Conservation (phyloP, 352 stramenopile genomes). For the Phytophthora capsici region DNA sequence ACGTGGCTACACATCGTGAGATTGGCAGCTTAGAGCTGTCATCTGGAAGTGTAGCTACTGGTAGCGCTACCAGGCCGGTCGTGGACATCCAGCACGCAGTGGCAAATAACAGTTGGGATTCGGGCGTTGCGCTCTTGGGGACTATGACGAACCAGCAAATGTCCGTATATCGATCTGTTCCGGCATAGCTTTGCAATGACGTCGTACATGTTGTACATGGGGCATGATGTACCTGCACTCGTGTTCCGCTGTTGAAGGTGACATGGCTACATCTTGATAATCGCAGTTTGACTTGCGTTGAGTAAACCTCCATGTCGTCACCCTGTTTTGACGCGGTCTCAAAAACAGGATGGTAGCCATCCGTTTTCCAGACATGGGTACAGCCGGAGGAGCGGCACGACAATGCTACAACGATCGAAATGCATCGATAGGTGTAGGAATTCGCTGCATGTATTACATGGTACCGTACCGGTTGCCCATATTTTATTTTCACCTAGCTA, state of each 20-base stretch:
- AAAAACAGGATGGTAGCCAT: slow-evolving; percentile 22
- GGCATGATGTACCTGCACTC: no score
- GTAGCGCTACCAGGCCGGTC: slow-evolving; percentile 21
- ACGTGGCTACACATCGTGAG: slow-evolving; percentile 30
- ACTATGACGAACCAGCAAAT: slow-evolving; percentile 40
- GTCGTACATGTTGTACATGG: no score
- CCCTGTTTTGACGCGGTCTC: slow-evolving; percentile 5
- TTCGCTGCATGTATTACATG: background rate
- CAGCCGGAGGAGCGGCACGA: slow-evolving; percentile 4
- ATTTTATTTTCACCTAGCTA: no score
- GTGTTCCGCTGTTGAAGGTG: slow-evolving; percentile 1
- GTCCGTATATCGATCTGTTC: slow-evolving; percentile 29
- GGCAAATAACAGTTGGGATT: slow-evolving; percentile 31
- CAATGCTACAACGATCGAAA: slow-evolving; percentile 15
- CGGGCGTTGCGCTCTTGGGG: slow-evolving; percentile 39
- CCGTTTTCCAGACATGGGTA: slow-evolving; percentile 19
- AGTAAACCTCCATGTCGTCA: background rate
- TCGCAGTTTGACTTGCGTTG: slow-evolving; percentile 1
- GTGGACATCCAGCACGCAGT: slow-evolving; percentile 50
- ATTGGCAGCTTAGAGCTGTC: slow-evolving; percentile 8
- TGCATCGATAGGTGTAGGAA: background rate
- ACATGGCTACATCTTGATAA: slow-evolving; percentile 30
- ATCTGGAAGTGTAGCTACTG: slow-evolving; percentile 6
- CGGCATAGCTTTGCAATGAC: background rate
- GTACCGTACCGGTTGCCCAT: no score